Percentiles rank a stretch among this genome's conserved stretches.
phyloP scores from a whole-genome alignment of 495 filamentous ascomycete genomes.

The Niebla homalea region DNA sequence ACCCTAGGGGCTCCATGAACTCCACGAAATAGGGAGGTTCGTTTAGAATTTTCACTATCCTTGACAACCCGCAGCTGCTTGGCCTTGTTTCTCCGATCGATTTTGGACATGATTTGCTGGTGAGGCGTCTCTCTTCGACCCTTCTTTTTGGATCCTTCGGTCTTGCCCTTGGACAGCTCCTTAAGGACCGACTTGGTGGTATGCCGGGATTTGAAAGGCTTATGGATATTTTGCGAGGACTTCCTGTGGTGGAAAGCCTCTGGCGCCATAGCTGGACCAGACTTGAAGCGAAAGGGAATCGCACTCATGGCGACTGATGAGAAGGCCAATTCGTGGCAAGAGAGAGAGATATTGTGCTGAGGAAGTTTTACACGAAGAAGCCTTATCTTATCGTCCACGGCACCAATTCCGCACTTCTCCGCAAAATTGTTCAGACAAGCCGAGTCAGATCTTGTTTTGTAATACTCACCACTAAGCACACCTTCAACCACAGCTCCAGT shows the following conservation, averaged over 20 bases:
- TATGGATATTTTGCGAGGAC: conserved; percentile 75
- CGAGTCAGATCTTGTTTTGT: too few relatives aligned
- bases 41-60: conserved; percentile 61
- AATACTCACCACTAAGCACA: too few relatives aligned
- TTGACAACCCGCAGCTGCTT: conserved; percentile 74
- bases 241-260: conserved; percentile 70
- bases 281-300: conserved; percentile 79
- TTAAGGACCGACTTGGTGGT: conserved; percentile 76
- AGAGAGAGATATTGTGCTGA: too few relatives aligned
- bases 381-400: too few relatives aligned
- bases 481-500: too few relatives aligned
- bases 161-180: conserved; percentile 66
- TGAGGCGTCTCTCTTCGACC: conserved; percentile 74
- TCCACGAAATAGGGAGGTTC: conserved; percentile 67
- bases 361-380: too few relatives aligned
- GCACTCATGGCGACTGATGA: conserved; percentile 35
- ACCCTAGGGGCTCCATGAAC: conserved; percentile 77
- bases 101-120: conserved; percentile 92
- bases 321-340: too few relatives aligned
- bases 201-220: conserved; percentile 82
- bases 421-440: too few relatives aligned
- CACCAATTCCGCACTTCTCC: too few relatives aligned
- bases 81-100: conserved; percentile 85
- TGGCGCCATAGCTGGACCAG: conserved; percentile 47
- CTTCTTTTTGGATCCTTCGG: conserved; percentile 38